A percentile compares a stretch with the other conserved stretches of the same genome.
Evolutionary conservation across 148 eudicot species (phyloP).

Genomic region (Rhododendron williamsianum): DNA sequence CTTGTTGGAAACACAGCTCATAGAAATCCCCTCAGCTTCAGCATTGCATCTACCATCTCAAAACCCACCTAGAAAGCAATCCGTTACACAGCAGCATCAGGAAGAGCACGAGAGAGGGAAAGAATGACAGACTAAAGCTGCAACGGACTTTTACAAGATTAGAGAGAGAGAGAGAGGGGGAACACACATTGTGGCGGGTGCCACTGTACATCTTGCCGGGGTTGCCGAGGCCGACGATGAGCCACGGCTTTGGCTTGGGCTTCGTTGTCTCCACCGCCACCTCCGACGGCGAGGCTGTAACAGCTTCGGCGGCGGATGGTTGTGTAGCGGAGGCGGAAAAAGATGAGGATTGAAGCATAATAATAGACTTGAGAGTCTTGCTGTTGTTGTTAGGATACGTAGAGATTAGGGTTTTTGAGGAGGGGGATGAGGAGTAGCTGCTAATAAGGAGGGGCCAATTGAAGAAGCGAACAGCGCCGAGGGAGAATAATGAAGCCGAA

Average conservation of each 20-base stretch:
- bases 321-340: conserved; percentile 3
- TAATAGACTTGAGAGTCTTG: neutral
- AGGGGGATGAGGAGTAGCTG: neutral
- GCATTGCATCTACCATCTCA: conserved; percentile 87
- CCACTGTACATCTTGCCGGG: conserved; percentile 22
- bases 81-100: conserved; percentile 3
- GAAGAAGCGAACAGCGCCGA: neutral
- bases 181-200: conserved; percentile 31
- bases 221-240: conserved; percentile 31
- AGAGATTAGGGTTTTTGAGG: conserved; percentile 5
- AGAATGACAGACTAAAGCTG: neutral
- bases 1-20: conserved; percentile 61
- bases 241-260: conserved; percentile 25
- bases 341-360: neutral
- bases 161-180: neutral
- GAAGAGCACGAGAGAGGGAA: neutral
- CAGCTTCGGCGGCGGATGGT: neutral
- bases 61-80: conserved; percentile 69
- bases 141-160: too few species aligned
- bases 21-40: conserved; percentile 79
- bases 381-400: neutral
- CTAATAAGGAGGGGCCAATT: neutral
- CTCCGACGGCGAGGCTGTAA: neutral
- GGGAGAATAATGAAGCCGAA: neutral
- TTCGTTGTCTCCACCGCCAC: neutral